Evolutionary conservation across 176 grass and related monocot genomes (phyloP).

Genomic region (Avena eriantha): DNA sequence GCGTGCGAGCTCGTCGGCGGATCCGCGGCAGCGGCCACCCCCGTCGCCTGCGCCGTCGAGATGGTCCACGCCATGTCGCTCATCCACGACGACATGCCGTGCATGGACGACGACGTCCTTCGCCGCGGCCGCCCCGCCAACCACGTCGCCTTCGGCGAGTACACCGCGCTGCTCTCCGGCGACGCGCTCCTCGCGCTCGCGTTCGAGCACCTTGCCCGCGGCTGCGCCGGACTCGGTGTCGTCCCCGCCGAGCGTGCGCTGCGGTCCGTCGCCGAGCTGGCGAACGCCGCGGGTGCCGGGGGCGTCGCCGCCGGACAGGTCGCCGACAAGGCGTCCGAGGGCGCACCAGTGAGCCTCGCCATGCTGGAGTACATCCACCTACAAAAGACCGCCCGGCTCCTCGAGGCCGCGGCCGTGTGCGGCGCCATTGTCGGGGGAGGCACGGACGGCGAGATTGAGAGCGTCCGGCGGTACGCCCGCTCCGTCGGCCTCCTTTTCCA

Average conservation of each 20-base stretch:
- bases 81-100: too few relatives aligned
- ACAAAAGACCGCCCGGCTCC: slow-evolving; percentile 20
- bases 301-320: not conserved
- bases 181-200: not conserved
- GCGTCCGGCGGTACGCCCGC: not conserved
- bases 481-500: not conserved
- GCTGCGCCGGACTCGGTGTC: not conserved
- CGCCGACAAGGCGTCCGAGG: not conserved
- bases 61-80: too few relatives aligned
- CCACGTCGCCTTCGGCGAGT: not conserved
- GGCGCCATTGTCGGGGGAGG: not conserved
- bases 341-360: not conserved
- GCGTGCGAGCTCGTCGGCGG: too few relatives aligned
- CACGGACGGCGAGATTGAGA: not conserved
- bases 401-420: slow-evolving; percentile 20
- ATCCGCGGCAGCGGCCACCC: too few relatives aligned
- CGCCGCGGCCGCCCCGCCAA: too few relatives aligned
- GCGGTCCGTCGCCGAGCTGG: not conserved
- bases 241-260: not conserved
- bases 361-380: slow-evolving; percentile 19
- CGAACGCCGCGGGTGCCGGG: not conserved
- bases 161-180: not conserved
- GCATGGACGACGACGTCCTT: too few relatives aligned
- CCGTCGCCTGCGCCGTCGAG: too few relatives aligned
- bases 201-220: not conserved